phyloP scores from a whole-genome alignment of 2,329 filamentous ascomycete genomes.

The Fusarium pseudoanthophilum region DNA sequence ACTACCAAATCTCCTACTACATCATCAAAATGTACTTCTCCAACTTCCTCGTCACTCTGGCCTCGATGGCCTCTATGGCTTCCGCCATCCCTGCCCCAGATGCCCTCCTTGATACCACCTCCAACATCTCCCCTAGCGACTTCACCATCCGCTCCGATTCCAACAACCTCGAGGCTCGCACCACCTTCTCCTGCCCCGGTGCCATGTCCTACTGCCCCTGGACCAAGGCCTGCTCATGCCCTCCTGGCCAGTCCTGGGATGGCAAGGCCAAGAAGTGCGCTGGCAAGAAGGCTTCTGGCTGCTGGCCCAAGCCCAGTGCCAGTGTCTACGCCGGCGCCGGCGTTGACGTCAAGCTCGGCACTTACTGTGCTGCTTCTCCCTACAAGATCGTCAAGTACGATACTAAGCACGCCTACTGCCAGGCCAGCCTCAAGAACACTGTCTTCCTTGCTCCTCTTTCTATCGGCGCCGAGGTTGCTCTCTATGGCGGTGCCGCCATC shows the following conservation, averaged over 20 bases:
- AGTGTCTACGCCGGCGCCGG: conserved; percentile 35
- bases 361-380: conserved; percentile 51
- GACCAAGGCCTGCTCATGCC: conserved; percentile 56
- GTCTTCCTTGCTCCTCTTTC: conserved; percentile 48
- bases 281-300: conserved; percentile 44
- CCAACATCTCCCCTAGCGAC: conserved; percentile 27
- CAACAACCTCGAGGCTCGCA: conserved; percentile 37
- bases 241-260: conserved; percentile 55
- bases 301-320: conserved; percentile 49
- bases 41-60: conserved; percentile 39
- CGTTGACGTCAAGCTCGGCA: conserved; percentile 44
- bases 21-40: conserved; percentile 47
- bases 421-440: conserved; percentile 48
- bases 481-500: conserved; percentile 40
- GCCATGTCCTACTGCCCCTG: conserved; percentile 53
- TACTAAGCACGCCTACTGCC: conserved; percentile 50
- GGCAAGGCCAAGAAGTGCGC: conserved; percentile 40
- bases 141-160: conserved; percentile 29
- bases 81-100: conserved; percentile 38
- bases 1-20: conserved; percentile 5
- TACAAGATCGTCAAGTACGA: conserved; percentile 51
- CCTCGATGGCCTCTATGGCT: conserved; percentile 44
- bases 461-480: conserved; percentile 45
- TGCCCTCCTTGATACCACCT: conserved; percentile 47
- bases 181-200: conserved; percentile 48